phyloP scores from a whole-genome alignment of 225 moss, liverwort and hornwort genomes.

The Rhytidiadelphus loreus region DNA sequence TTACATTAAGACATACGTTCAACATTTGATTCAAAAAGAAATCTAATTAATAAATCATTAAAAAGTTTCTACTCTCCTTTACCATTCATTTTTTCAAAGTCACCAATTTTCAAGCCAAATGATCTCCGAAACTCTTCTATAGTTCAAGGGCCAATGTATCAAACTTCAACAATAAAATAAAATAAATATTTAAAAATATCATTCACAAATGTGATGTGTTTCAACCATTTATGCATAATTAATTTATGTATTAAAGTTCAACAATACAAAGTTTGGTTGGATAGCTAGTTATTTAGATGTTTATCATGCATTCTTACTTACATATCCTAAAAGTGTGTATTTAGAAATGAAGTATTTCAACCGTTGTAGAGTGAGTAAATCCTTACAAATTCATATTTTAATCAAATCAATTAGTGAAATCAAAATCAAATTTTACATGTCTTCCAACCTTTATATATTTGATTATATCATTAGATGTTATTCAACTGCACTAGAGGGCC shows the following conservation, averaged over 20 bases:
- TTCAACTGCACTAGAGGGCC: too few species aligned
- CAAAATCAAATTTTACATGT: neutral
- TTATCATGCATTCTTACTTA: neutral
- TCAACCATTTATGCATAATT: neutral
- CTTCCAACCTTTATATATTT: neutral
- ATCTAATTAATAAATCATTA: too few species aligned
- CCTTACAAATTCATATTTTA: neutral
- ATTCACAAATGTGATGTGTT: neutral
- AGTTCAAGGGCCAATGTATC: neutral
- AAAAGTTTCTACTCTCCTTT: neutral
- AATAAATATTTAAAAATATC: neutral
- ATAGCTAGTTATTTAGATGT: neutral
- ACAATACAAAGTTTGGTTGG: neutral
- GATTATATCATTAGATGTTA: too few species aligned
- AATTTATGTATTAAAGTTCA: neutral
- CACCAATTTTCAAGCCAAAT: neutral
- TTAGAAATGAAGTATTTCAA: neutral
- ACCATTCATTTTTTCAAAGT: neutral
- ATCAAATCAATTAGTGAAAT: neutral
- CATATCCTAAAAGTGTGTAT: neutral
- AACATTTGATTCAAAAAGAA: too few species aligned
- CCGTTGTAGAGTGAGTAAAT: neutral
- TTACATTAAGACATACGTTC: too few species aligned
- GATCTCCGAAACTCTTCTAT: accelerated
- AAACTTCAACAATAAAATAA: neutral